Conservation (phyloP, 257 asterid genomes). For the Haberlea rhodopensis region DNA sequence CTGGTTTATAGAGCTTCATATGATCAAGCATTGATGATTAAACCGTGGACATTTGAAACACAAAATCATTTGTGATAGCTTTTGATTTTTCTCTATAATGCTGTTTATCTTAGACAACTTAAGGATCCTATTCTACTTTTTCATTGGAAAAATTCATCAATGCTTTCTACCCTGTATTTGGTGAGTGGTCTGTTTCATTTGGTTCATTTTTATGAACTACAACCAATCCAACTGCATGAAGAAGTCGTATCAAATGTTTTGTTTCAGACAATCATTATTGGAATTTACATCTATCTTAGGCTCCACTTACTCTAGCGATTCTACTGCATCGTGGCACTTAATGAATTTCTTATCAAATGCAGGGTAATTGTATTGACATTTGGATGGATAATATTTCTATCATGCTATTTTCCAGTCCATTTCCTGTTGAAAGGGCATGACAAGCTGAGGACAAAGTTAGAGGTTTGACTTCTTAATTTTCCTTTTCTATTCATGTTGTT, state of each 20-base stretch:
- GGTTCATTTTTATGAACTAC: background rate
- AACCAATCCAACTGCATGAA: too few relatives aligned
- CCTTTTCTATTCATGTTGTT: background rate
- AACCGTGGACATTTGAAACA: background rate
- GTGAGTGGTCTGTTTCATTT: background rate
- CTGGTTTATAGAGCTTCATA: background rate
- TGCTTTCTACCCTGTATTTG: background rate
- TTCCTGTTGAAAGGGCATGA: slow-evolving; percentile 83
- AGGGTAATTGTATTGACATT: slow-evolving; percentile 80
- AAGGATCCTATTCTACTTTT: too few relatives aligned
- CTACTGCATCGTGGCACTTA: slow-evolving; percentile 21
- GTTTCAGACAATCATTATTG: background rate
- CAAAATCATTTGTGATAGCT: too few relatives aligned
- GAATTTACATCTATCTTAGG: slow-evolving; percentile 12
- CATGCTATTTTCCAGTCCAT: slow-evolving; percentile 95
- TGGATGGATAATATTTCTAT: slow-evolving; percentile 93
- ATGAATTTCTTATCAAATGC: slow-evolving; percentile 32
- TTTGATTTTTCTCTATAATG: too few relatives aligned
- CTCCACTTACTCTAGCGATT: slow-evolving; percentile 8
- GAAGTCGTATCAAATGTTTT: background rate
- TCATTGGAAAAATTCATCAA: background rate
- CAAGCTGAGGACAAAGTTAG: slow-evolving; percentile 72
- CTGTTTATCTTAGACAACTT: too few relatives aligned
- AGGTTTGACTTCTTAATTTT: slow-evolving; percentile 50
- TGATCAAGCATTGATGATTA: background rate